phyloP scores from a whole-genome alignment of 2,329 filamentous ascomycete genomes.

The Paraphoma sp. region DNA sequence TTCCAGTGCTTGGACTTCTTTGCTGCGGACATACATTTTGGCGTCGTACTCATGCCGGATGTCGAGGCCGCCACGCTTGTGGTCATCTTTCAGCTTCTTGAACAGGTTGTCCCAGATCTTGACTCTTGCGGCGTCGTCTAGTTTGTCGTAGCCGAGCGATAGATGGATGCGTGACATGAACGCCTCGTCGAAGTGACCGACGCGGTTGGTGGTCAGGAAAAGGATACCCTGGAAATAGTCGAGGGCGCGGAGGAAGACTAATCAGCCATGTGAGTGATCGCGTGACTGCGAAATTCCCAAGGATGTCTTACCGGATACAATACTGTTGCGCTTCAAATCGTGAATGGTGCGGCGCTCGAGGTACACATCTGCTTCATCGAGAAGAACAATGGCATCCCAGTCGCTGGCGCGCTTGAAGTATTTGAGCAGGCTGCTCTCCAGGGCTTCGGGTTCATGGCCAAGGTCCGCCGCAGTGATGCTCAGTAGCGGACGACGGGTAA shows the following conservation, averaged over 20 bases:
- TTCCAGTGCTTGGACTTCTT: slow-evolving; percentile 19
- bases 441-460: slow-evolving; percentile 12
- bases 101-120: slow-evolving; percentile 36
- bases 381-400: slow-evolving; percentile 37
- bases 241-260: slow-evolving; percentile 44
- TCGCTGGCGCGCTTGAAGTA: slow-evolving; percentile 20
- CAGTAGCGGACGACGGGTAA: slow-evolving; percentile 26
- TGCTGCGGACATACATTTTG: slow-evolving; percentile 19
- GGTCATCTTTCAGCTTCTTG: slow-evolving; percentile 15
- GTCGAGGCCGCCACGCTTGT: slow-evolving; percentile 4
- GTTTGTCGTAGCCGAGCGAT: slow-evolving; percentile 68
- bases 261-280: neutral
- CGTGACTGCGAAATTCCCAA: too few species aligned
- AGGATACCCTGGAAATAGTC: slow-evolving; percentile 51
- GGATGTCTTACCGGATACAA: slow-evolving; percentile 27
- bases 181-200: slow-evolving; percentile 78
- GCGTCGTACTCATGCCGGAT: slow-evolving; percentile 13
- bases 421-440: slow-evolving; percentile 17
- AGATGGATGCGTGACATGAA: slow-evolving; percentile 88
- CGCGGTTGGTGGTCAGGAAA: slow-evolving; percentile 44
- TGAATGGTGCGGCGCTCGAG: slow-evolving; percentile 39
- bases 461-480: slow-evolving; percentile 25
- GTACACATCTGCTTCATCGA: slow-evolving; percentile 50
- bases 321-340: slow-evolving; percentile 40
- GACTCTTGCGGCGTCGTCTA: slow-evolving; percentile 15